These are phyloP conservation scores for Cylindrotheca fusiformis DNA, from an alignment of 108 stramenopile species.

Conservation along the genomic window DNA sequence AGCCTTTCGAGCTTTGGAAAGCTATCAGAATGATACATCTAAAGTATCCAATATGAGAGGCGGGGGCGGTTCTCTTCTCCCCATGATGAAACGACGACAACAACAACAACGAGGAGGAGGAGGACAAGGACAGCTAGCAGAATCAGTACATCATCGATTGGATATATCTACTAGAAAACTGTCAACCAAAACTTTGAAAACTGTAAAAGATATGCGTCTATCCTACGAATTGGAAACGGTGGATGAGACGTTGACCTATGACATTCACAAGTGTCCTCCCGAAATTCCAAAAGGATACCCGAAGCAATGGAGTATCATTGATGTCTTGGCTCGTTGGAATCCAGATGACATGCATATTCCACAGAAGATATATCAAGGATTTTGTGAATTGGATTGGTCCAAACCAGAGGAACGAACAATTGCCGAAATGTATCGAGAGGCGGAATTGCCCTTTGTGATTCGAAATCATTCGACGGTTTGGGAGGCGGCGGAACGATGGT, in stretches of 20 bases:
- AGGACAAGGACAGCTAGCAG: too few species aligned
- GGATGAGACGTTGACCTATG: slow-evolving; percentile 28
- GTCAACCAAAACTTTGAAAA: background rate
- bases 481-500: slow-evolving; percentile 78
- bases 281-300: slow-evolving; percentile 56
- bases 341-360: slow-evolving; percentile 56
- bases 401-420: slow-evolving; percentile 37
- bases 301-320: slow-evolving; percentile 45
- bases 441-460: slow-evolving; percentile 90
- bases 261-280: slow-evolving; percentile 60
- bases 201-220: slow-evolving; percentile 14
- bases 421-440: slow-evolving; percentile 46
- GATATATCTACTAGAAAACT: too few species aligned
- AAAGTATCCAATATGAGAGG: background rate
- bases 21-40: background rate
- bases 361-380: slow-evolving; percentile 53
- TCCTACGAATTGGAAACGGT: background rate
- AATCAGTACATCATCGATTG: too few species aligned
- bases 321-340: slow-evolving; percentile 64
- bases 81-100: too few species aligned
- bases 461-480: slow-evolving; percentile 76
- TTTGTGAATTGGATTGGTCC: slow-evolving; percentile 71
- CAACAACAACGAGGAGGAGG: too few species aligned
- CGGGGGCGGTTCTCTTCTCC: background rate
- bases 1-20: background rate